Evolutionary conservation across 2,329 filamentous ascomycete species (phyloP).

Genomic region (Penicillium occitanis): DNA sequence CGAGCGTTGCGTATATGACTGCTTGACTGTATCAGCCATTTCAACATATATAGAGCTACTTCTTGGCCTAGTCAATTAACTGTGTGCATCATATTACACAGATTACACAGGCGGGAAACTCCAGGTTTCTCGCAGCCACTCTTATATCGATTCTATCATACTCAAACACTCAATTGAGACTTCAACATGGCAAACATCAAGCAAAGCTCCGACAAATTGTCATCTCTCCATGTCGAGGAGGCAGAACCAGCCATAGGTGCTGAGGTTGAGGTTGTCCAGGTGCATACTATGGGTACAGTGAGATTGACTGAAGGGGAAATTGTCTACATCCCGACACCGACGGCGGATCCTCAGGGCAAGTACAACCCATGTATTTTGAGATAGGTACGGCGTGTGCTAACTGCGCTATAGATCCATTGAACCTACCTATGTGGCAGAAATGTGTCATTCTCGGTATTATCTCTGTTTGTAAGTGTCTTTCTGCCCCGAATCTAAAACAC

Average conservation of each 20-base stretch:
- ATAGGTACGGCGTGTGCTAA: not conserved
- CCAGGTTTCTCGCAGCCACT: slow-evolving; percentile 15
- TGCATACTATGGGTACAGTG: slow-evolving; percentile 29
- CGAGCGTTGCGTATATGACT: slow-evolving; percentile 2
- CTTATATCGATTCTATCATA: not conserved
- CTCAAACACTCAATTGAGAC: not conserved
- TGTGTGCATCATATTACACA: not conserved
- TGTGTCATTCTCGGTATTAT: slow-evolving; percentile 30
- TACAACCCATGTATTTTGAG: not conserved
- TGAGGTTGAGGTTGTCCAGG: not conserved
- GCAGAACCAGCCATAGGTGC: slow-evolving; percentile 21
- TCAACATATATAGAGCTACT: slow-evolving; percentile 14
- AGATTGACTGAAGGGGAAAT: slow-evolving; percentile 34
- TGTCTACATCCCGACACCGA: slow-evolving; percentile 38
- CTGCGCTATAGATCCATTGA: slow-evolving; percentile 29
- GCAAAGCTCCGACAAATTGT: slow-evolving; percentile 17
- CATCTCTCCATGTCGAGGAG: slow-evolving; percentile 24
- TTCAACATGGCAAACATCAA: slow-evolving; percentile 22
- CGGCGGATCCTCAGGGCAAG: slow-evolving; percentile 34
- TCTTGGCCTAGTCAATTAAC: not conserved
- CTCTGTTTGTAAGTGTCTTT: slow-evolving; percentile 28
- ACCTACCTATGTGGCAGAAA: slow-evolving; percentile 32
- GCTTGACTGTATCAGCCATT: not conserved
- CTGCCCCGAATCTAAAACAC: not conserved
- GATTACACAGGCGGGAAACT: slow-evolving; percentile 15